Evolutionary conservation across 345 rosid species (phyloP), one percentile per base, ranked within the genome.

Genomic region (Pistacia atlantica): DNA sequence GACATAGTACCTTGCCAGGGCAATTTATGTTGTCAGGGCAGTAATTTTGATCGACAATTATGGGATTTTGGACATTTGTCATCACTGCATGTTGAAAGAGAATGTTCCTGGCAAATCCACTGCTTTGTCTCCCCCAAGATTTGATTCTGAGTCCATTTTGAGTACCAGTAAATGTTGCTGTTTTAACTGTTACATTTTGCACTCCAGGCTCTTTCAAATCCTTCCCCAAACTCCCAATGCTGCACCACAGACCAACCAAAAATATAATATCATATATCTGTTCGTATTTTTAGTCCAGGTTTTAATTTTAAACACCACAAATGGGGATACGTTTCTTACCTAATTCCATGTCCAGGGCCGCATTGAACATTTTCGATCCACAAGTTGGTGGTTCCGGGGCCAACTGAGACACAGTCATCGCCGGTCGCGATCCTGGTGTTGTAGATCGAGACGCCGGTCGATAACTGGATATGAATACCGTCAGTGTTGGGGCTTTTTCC

Each of bases 391-490:
- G 91, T 78, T 6, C 94, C 93, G 14, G 92, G 90, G 59, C 97
- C 97, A 4, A 92, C 79, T 3, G 98, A 94, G 78, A 92, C 77
- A 67, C 96, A 92, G 37, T 92, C 98, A 22, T 92, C 98, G 0
- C 98, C 97, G 0, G 97, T 92, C 51, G 82, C 87, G 3, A 92
- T 91, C 82, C 42, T 86, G 17, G 95, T 77, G 80, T 79, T 83
- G 37, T 80, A 57, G 48, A 94, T 86, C 2, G 85, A 82, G 56
- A 94, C 95, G 10, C 84, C 82, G 2, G 74, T 78, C 35, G 97
- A 90, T 22, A 28, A 59, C 22, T 80, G 62, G 16, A 94, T 79
- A 69, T 94, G 97, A 64, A 94, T 89, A 4, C 97, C 97, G 18
- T 94, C 97, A 0, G 97, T 94, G 85, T 92, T 94, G 59, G 95